A percentile compares a stretch with the other conserved stretches of the same genome.
Evolutionary conservation across 2,329 filamentous ascomycete genomes (phyloP).

Genomic region (Chaetomiaceae sp.): DNA sequence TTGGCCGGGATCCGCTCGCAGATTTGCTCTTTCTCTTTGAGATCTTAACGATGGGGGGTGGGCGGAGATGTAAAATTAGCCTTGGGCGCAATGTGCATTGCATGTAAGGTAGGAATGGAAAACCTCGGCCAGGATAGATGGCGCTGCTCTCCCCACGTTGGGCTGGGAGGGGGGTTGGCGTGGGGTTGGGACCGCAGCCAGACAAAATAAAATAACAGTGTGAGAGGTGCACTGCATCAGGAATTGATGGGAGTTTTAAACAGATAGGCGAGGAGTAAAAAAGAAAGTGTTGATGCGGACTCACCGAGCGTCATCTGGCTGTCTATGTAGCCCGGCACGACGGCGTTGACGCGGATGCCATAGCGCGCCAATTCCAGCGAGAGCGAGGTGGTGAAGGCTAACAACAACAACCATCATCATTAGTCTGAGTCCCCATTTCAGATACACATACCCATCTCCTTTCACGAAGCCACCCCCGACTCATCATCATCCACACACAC

Average conservation of each 20-base stretch:
- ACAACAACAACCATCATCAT: no score
- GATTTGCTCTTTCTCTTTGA: constrained; percentile 5
- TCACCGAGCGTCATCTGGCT: constrained; percentile 74
- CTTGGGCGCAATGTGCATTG: background rate
- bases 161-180: no score
- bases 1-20: constrained; percentile 52
- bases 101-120: background rate
- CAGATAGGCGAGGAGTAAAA: background rate
- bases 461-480: no score
- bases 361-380: constrained; percentile 56
- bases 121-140: no score
- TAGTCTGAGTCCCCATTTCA: no score
- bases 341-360: constrained; percentile 70
- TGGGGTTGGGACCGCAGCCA: no score
- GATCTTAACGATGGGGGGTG: background rate
- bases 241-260: no score
- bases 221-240: no score
- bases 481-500: background rate
- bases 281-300: constrained; percentile 15
- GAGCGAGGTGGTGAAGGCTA: constrained; percentile 64
- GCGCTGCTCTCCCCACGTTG: no score
- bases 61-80: constrained; percentile 9
- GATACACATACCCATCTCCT: no score
- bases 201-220: no score
- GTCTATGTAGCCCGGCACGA: constrained; percentile 77